A percentile compares a stretch with the other conserved stretches of the same genome.
phyloP scores from a whole-genome alignment of 169 alveolate genomes.

The Eimeria maxima region DNA sequence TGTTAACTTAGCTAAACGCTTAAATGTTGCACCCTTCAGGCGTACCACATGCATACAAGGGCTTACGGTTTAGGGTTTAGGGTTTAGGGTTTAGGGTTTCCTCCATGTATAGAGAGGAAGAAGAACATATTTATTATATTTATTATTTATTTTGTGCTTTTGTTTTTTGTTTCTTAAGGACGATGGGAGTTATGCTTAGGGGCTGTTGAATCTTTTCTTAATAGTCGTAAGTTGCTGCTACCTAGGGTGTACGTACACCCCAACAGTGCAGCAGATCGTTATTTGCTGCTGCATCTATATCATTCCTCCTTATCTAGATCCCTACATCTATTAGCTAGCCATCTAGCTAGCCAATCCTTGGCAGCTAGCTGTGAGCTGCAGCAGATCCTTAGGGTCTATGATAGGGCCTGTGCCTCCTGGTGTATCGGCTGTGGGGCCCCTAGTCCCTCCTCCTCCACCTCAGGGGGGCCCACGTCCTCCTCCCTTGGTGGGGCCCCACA shows the following conservation, averaged over 20 bases:
- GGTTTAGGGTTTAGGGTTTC: too few species aligned
- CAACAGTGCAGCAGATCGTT: background rate
- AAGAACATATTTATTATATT: background rate
- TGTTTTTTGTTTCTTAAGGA: background rate
- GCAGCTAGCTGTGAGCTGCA: constrained; percentile 27
- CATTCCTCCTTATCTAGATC: background rate
- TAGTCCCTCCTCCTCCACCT: background rate
- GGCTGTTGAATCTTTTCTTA: background rate
- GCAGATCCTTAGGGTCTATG: background rate
- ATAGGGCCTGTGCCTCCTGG: background rate
- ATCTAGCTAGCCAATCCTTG: background rate
- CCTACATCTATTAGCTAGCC: constrained; percentile 19
- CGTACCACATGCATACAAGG: too few species aligned
- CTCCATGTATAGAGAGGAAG: background rate
- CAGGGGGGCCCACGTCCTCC: background rate
- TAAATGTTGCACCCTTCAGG: too few species aligned
- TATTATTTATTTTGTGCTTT: background rate
- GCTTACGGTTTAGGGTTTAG: too few species aligned
- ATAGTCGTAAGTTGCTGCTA: background rate
- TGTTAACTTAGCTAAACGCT: too few species aligned
- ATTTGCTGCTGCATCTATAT: background rate
- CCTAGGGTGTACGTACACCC: constrained; percentile 40
- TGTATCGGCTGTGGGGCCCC: constrained; percentile 39
- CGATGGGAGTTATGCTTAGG: constrained; percentile 37
- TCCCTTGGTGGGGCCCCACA: background rate